A percentile compares a stretch with the other conserved stretches of the same genome.
phyloP scores from a whole-genome alignment of 1,284 basidiomycete species.

The Tylopilus orsonianus region DNA sequence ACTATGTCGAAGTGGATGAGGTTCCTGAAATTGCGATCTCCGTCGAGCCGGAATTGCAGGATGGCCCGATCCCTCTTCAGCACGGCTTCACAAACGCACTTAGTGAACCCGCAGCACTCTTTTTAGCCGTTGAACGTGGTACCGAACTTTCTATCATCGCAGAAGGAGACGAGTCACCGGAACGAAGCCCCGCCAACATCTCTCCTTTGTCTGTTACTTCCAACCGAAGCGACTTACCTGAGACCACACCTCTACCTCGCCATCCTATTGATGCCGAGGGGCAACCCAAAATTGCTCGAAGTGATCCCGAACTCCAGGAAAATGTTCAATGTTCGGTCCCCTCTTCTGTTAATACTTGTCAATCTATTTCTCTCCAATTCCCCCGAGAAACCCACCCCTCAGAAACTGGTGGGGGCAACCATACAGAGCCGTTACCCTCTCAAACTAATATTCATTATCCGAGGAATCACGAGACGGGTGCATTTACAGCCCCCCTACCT shows the following conservation, averaged over 20 bases:
- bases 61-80: slow-evolving; percentile 1
- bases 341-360: slow-evolving; percentile 37
- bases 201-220: slow-evolving; percentile 7
- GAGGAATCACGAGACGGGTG: slow-evolving; percentile 17
- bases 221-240: background rate
- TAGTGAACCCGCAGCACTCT: slow-evolving; percentile 9
- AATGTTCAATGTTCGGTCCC: slow-evolving; percentile 1
- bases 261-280: background rate
- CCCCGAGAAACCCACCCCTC: slow-evolving; percentile 20
- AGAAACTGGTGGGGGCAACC: slow-evolving; percentile 5
- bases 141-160: slow-evolving; percentile 66
- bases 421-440: slow-evolving; percentile 26
- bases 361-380: slow-evolving; percentile 39
- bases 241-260: background rate
- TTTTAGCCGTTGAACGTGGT: slow-evolving; percentile 11
- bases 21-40: slow-evolving; percentile 9
- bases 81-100: background rate
- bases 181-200: slow-evolving; percentile 37
- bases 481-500: slow-evolving; percentile 35
- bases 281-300: background rate
- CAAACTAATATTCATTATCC: slow-evolving; percentile 10
- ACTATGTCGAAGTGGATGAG: slow-evolving; percentile 6
- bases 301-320: background rate
- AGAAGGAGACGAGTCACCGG: slow-evolving; percentile 63
- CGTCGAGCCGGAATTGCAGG: slow-evolving; percentile 7